phyloP scores from a whole-genome alignment of 2,329 filamentous ascomycete species.

The Apiospora kogelbergensis region DNA sequence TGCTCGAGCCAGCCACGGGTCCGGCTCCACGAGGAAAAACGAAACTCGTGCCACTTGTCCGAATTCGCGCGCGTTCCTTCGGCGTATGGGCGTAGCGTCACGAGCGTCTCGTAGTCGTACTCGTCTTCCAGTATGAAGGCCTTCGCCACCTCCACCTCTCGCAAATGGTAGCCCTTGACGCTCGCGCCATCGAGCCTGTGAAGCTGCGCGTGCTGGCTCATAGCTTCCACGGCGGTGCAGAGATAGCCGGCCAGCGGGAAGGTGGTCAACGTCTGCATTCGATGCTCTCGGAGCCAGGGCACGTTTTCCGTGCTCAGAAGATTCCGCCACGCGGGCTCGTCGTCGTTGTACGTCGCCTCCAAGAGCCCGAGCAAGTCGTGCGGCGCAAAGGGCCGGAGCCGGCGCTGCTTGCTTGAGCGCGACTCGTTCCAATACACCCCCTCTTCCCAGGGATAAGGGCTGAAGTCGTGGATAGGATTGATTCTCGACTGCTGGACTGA shows the following conservation, averaged over 20 bases:
- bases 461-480: no score
- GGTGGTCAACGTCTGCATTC: neutral
- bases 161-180: constrained; percentile 34
- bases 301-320: neutral
- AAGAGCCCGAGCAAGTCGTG: constrained; percentile 13
- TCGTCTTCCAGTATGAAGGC: constrained; percentile 35
- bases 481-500: neutral
- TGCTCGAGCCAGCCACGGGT: constrained; percentile 39
- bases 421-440: constrained; percentile 10
- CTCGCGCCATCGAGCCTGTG: constrained; percentile 21
- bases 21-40: constrained; percentile 35
- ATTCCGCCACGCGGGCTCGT: constrained; percentile 10
- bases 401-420: neutral
- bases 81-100: constrained; percentile 29
- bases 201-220: constrained; percentile 21
- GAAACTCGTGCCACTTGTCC: constrained; percentile 32
- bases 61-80: constrained; percentile 16
- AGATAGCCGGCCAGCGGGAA: constrained; percentile 11
- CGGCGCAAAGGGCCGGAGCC: constrained; percentile 9
- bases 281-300: constrained; percentile 14
- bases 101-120: constrained; percentile 34
- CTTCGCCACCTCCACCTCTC: constrained; percentile 35
- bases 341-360: neutral
- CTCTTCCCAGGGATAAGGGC: neutral
- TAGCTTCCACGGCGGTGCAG: constrained; percentile 16